A percentile compares a stretch with the other conserved stretches of the same genome.
These are phyloP conservation scores for Amylostereum areolatum DNA, from an alignment of 1,284 basidiomycete species.

Conservation along the genomic window DNA sequence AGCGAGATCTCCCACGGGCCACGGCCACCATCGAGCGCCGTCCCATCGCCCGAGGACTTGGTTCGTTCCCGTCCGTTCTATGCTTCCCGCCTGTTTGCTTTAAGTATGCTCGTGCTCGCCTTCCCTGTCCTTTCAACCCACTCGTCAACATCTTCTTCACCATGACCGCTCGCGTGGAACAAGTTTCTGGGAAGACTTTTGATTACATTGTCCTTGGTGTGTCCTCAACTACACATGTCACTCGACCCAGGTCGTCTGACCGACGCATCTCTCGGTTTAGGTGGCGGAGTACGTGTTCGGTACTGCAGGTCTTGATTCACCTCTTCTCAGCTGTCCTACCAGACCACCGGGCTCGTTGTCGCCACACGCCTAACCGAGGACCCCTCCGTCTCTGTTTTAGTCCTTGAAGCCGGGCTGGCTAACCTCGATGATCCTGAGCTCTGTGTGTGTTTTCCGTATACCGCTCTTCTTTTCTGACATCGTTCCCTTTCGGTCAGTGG, in stretches of 20 bases:
- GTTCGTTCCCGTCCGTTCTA: too few relatives aligned
- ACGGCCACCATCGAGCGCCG: too few relatives aligned
- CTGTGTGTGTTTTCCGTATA: slow-evolving; percentile 3
- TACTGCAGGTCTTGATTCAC: not conserved
- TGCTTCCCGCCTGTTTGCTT: too few relatives aligned
- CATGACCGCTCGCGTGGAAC: slow-evolving; percentile 7
- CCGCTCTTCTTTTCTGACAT: not conserved
- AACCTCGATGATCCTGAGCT: slow-evolving; percentile 12
- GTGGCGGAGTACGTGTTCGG: slow-evolving; percentile 8
- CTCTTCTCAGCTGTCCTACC: not conserved
- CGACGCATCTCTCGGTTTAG: not conserved
- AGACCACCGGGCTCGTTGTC: slow-evolving; percentile 39
- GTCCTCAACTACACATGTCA: not conserved
- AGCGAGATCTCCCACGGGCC: too few relatives aligned
- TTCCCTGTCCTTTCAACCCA: too few relatives aligned
- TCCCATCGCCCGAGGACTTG: too few relatives aligned
- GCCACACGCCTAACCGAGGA: slow-evolving; percentile 42
- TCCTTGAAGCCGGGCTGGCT: slow-evolving; percentile 26
- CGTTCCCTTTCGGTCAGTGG: not conserved
- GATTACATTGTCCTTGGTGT: slow-evolving; percentile 12
- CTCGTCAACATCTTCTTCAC: not conserved
- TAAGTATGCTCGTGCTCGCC: too few relatives aligned
- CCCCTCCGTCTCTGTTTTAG: slow-evolving; percentile 24
- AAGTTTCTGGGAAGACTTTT: slow-evolving; percentile 9
- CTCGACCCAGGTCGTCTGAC: not conserved